phyloP scores from a whole-genome alignment of 2,329 filamentous ascomycete species.

The Davidsoniella australis region DNA sequence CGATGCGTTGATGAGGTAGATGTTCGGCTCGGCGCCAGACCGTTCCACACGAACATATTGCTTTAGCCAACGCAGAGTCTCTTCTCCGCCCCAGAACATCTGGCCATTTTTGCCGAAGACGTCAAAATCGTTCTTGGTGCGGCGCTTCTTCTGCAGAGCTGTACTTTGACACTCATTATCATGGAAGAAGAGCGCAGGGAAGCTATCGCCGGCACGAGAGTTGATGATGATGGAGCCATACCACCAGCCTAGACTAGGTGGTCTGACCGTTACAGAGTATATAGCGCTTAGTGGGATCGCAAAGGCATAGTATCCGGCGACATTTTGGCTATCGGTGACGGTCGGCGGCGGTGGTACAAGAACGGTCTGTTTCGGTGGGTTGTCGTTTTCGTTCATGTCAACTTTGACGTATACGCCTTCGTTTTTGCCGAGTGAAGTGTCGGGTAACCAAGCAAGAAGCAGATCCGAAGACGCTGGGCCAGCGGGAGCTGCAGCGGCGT shows the following conservation, averaged over 20 bases:
- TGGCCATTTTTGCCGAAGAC: conserved; percentile 71
- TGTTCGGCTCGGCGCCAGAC: conserved; percentile 70
- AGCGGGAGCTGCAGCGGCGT: conserved; percentile 21
- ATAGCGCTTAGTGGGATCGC: conserved; percentile 79
- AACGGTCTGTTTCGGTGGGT: conserved; percentile 69
- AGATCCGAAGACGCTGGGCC: conserved; percentile 49
- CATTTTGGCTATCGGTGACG: conserved; percentile 49
- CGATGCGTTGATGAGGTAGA: conserved; percentile 78
- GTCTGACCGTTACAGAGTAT: conserved; percentile 77
- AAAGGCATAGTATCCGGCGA: conserved; percentile 68
- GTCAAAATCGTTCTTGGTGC: conserved; percentile 71
- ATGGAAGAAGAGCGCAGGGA: conserved; percentile 93
- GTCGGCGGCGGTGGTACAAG: conserved; percentile 85
- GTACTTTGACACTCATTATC: conserved; percentile 94
- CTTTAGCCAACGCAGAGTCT: conserved; percentile 80
- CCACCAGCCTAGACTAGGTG: conserved; percentile 95
- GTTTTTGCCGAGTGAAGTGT: conserved; percentile 70
- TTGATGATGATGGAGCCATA: conserved; percentile 93
- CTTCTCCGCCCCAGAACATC: conserved; percentile 96
- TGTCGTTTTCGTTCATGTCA: conserved; percentile 66
- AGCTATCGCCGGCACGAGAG: conserved; percentile 74
- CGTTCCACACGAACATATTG: conserved; percentile 70
- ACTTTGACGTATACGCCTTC: conserved; percentile 90
- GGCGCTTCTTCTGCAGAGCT: conserved; percentile 79
- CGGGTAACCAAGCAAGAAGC: conserved; percentile 84